Base-by-base conservation (phyloP, 768 basidiomycete genomes). In the Boletus tomentosulus region DNA sequence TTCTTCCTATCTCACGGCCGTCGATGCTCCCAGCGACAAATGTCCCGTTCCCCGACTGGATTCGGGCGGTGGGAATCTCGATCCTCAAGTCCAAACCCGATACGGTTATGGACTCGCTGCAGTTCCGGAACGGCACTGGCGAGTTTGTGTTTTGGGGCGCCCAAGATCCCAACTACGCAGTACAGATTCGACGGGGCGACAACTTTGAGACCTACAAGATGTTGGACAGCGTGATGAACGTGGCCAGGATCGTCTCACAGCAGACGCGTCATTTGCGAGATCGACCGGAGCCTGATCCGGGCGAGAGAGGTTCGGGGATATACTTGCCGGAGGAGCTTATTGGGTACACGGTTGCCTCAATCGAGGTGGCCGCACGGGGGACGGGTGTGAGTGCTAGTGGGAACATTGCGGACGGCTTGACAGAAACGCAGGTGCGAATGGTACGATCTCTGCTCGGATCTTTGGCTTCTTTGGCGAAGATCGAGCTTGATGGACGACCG, bases 251-350 rank as follows among this genome's bases (percentile, higher is more conserved):
- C 1, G 74, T 93, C 35, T 94, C 93, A 3, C 84, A 87, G 61
- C 96, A 98, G 69, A 86, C 87, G 13, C 76, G 86, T 22, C 89
- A 92, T 67, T 72, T 96, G 6, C 81, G 92, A 30, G 90, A 90
- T 50, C 78, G 89, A 25, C 76, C 80, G 19, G 86, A 88, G 63
- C 85, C 86, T 3, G 87, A 91, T 13, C 62, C 71, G 2, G 81
- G 83, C 3, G 89, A 92, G 55, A 79, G 90, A 25, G 93, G 93
- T 1, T 80, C 82, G 0, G 92, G 92, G 6, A 81, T 95, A 45
- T 98, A 97, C 65, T 76, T 99, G 1, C 93, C 97, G 0, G 90
- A 96, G 59, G 93, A 98, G 59, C 73, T 98, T 15, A 74, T 96
- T 35, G 89, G 88, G 3, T 98, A 96, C 68, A 95, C 95, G 4